phyloP scores from a whole-genome alignment of 176 grass and related monocot species.

The Sorghum bicolor region DNA sequence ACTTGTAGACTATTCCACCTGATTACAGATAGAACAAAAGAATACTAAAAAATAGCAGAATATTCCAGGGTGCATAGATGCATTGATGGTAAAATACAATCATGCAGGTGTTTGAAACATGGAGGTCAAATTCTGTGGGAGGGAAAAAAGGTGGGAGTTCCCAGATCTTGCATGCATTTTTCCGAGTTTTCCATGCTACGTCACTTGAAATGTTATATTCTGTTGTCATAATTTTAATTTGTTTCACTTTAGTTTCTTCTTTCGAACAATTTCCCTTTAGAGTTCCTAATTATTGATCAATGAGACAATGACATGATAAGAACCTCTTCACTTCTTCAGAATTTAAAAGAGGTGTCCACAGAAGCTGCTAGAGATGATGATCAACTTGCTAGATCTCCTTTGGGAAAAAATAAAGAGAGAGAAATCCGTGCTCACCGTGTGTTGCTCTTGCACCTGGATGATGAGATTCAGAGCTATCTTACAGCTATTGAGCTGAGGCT shows the following conservation, averaged over 20 bases:
- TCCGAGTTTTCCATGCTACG: slow-evolving; percentile 53
- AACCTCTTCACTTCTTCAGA: slow-evolving; percentile 37
- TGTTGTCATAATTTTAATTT: neutral
- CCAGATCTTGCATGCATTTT: no score
- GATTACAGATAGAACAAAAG: no score
- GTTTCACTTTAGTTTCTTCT: neutral
- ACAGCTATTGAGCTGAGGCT: slow-evolving; percentile 53
- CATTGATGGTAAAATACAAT: no score
- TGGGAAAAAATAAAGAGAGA: slow-evolving; percentile 50
- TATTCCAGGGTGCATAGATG: no score
- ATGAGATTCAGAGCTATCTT: slow-evolving; percentile 46
- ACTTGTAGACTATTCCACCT: no score
- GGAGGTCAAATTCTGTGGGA: no score
- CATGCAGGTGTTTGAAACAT: no score
- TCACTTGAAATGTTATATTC: slow-evolving; percentile 58
- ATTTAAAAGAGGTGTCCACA: slow-evolving; percentile 47
- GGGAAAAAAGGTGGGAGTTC: no score
- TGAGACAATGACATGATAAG: slow-evolving; percentile 21
- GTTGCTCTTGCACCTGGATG: slow-evolving; percentile 46
- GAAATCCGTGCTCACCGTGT: slow-evolving; percentile 63
- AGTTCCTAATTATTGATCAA: slow-evolving; percentile 1
- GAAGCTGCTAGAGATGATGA: slow-evolving; percentile 68
- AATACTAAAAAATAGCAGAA: no score
- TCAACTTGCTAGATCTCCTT: slow-evolving; percentile 58
- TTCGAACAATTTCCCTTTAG: slow-evolving; percentile 10